phyloP scores from a whole-genome alignment of 1,284 basidiomycete species.

The Marasmius fiardii region DNA sequence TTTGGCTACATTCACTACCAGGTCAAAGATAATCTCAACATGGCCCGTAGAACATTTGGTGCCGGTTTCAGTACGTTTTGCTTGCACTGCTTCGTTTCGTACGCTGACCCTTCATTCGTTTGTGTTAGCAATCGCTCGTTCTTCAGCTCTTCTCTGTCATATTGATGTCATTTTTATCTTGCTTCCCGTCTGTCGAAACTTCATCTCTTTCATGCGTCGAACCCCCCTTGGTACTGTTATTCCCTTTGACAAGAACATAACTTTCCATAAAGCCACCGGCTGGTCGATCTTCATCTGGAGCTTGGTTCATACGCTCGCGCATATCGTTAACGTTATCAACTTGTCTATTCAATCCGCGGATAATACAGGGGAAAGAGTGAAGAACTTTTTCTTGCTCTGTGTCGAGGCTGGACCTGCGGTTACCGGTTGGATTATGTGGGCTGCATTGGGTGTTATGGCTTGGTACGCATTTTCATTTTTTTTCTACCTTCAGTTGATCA shows the following conservation, averaged over 20 bases:
- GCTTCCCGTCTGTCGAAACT: slow-evolving; percentile 87
- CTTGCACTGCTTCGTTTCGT: too few relatives aligned
- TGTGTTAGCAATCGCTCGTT: slow-evolving; percentile 79
- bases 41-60: slow-evolving; percentile 66
- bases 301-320: too few relatives aligned
- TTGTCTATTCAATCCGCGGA: slow-evolving; percentile 59
- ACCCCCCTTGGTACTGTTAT: slow-evolving; percentile 82
- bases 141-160: slow-evolving; percentile 85
- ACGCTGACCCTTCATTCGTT: too few relatives aligned
- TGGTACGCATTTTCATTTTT: too few relatives aligned
- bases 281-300: too few relatives aligned
- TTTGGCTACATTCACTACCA: slow-evolving; percentile 78
- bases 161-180: slow-evolving; percentile 89
- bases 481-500: too few relatives aligned
- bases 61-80: slow-evolving; percentile 70
- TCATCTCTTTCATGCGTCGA: slow-evolving; percentile 80
- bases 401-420: slow-evolving; percentile 82
- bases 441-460: too few relatives aligned
- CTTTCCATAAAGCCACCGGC: too few relatives aligned
- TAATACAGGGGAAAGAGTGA: slow-evolving; percentile 51
- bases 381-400: slow-evolving; percentile 72
- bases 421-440: slow-evolving; percentile 91
- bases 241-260: slow-evolving; percentile 88
- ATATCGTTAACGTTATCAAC: too few relatives aligned
- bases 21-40: slow-evolving; percentile 68